A percentile compares a stretch with the other conserved stretches of the same genome.
phyloP scores from a whole-genome alignment of 352 stramenopile species.

The Peronospora destructor region DNA sequence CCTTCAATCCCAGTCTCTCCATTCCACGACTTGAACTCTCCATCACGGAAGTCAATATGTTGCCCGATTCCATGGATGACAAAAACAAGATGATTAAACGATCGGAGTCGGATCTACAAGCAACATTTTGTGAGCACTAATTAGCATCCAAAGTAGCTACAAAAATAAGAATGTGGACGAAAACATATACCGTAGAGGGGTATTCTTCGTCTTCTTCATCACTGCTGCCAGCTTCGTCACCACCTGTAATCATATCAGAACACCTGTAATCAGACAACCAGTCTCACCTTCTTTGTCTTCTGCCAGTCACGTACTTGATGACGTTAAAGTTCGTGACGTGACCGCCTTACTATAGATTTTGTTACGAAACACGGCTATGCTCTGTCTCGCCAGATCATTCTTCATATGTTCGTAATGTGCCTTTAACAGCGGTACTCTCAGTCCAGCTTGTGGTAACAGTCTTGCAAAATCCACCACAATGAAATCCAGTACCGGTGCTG shows the following conservation, averaged over 20 bases:
- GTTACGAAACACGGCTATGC: constrained; percentile 36
- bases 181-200: constrained; percentile 45
- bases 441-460: constrained; percentile 47
- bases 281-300: background rate
- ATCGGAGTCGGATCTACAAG: constrained; percentile 54
- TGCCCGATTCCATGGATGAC: constrained; percentile 84
- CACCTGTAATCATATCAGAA: constrained; percentile 10
- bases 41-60: constrained; percentile 81
- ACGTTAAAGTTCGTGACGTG: constrained; percentile 24
- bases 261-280: background rate
- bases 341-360: constrained; percentile 59
- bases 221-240: constrained; percentile 36
- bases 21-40: constrained; percentile 77
- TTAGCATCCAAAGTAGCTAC: background rate
- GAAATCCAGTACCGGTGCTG: constrained; percentile 40
- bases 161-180: background rate
- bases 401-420: constrained; percentile 55
- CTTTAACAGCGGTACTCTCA: constrained; percentile 66
- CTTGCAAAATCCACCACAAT: constrained; percentile 81
- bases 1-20: constrained; percentile 58
- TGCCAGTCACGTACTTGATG: constrained; percentile 22
- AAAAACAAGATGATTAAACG: constrained; percentile 82
- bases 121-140: background rate
- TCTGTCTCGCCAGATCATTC: constrained; percentile 20
- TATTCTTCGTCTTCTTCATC: constrained; percentile 69